phyloP scores from a whole-genome alignment of 1,284 basidiomycete genomes.

The Apiotrichum veenhuisii region DNA sequence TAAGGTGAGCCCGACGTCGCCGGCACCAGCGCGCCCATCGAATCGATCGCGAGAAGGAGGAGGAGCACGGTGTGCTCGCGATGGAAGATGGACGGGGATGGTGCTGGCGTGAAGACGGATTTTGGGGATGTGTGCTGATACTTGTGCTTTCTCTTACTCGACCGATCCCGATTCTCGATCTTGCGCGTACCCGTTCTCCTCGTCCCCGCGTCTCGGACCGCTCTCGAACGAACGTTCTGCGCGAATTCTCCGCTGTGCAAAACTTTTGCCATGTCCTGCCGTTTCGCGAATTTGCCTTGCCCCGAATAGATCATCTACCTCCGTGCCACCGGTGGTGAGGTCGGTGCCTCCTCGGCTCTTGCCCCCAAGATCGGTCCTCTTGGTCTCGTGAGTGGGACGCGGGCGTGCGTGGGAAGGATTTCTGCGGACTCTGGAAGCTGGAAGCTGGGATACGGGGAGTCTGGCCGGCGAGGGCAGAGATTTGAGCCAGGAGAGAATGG shows the following conservation, averaged over 20 bases:
- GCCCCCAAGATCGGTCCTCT: slow-evolving; percentile 99
- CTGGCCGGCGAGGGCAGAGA: not conserved
- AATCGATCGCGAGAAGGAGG: not conserved
- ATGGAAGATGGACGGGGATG: not conserved
- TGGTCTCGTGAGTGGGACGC: slow-evolving; percentile 76
- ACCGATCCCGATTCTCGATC: not conserved
- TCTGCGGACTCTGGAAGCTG: not conserved
- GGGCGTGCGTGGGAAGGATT: not conserved
- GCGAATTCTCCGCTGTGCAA: not conserved
- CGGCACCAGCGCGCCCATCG: not conserved
- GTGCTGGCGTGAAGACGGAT: not conserved
- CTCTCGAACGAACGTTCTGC: too few relatives aligned
- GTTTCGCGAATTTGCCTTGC: not conserved
- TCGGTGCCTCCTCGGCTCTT: slow-evolving; percentile 96
- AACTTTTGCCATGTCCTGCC: not conserved
- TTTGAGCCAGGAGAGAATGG: too few relatives aligned
- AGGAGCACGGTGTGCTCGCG: not conserved
- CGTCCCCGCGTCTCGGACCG: too few relatives aligned
- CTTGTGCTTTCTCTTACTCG: not conserved
- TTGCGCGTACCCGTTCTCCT: not conserved
- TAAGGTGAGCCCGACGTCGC: slow-evolving; percentile 37
- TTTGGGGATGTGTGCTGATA: not conserved
- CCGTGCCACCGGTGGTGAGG: slow-evolving; percentile 98
- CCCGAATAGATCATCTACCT: slow-evolving; percentile 84
- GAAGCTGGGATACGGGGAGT: not conserved